These are phyloP conservation scores for Kuraishia piskuri DNA, from an alignment of 805 yeast species.

Conservation along the genomic window DNA sequence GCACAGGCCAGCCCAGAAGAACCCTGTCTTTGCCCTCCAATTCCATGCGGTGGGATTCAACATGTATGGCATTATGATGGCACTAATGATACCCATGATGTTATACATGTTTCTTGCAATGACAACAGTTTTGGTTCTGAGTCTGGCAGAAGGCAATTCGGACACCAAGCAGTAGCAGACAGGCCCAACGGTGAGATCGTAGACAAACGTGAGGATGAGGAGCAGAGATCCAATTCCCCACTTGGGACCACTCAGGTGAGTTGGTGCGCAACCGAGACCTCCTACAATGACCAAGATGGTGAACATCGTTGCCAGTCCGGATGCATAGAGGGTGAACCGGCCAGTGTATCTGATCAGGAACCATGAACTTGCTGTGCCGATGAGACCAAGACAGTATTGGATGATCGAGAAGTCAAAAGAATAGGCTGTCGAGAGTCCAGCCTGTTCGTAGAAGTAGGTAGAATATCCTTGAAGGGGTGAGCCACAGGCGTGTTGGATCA, in stretches of 20 bases:
- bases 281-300: slow-evolving; percentile 15
- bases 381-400: slow-evolving; percentile 22
- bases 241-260: neutral
- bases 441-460: slow-evolving; percentile 28
- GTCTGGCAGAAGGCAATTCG: slow-evolving; percentile 29
- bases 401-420: slow-evolving; percentile 18
- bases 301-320: slow-evolving; percentile 5
- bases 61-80: slow-evolving; percentile 38
- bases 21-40: slow-evolving; percentile 41
- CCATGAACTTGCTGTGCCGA: slow-evolving; percentile 29
- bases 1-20: slow-evolving; percentile 33
- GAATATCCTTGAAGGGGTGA: slow-evolving; percentile 55
- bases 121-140: slow-evolving; percentile 33
- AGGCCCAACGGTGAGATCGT: slow-evolving; percentile 31
- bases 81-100: slow-evolving; percentile 22
- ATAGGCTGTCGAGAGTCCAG: slow-evolving; percentile 10
- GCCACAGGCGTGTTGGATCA: slow-evolving; percentile 52
- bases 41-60: slow-evolving; percentile 37
- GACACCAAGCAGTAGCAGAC: slow-evolving; percentile 28
- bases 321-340: slow-evolving; percentile 20
- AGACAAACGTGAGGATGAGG: slow-evolving; percentile 21
- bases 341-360: slow-evolving; percentile 30
- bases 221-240: slow-evolving; percentile 7
- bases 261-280: slow-evolving; percentile 7
- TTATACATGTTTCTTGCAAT: slow-evolving; percentile 23